These are phyloP conservation scores for Lagenaria siceraria DNA, from an alignment of 306 rosid genomes.

Conservation along the genomic window DNA sequence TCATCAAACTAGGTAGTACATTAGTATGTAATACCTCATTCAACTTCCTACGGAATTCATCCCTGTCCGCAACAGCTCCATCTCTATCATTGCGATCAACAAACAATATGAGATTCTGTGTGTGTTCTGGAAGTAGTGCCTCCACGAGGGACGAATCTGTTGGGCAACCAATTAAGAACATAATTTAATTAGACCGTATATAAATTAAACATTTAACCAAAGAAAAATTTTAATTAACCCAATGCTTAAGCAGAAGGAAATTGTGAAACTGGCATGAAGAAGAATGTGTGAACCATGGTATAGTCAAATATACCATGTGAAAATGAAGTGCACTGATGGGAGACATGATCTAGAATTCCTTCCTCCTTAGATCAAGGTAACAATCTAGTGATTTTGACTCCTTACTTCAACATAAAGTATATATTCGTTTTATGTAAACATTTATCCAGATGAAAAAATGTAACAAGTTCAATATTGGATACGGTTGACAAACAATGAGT, in stretches of 20 bases:
- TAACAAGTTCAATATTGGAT: background rate
- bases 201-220: background rate
- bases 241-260: background rate
- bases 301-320: background rate
- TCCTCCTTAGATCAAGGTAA: background rate
- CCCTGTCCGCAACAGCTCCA: slow-evolving; percentile 97
- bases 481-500: background rate
- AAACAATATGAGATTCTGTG: slow-evolving; percentile 95
- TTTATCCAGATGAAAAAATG: background rate
- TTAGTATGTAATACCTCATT: slow-evolving; percentile 94
- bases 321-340: background rate
- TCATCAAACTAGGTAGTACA: no score
- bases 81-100: slow-evolving; percentile 99
- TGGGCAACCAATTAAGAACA: background rate
- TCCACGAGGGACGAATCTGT: slow-evolving; percentile 99
- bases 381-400: background rate
- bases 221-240: background rate
- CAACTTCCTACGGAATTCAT: slow-evolving; percentile 97
- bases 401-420: background rate
- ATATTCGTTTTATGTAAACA: background rate
- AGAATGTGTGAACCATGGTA: background rate
- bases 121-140: slow-evolving; percentile 99
- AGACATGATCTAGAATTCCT: background rate
- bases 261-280: background rate
- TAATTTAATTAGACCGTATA: background rate